These are phyloP conservation scores for Endoconidiophora laricicola DNA, from an alignment of 2,329 filamentous ascomycete species.

Conservation along the genomic window DNA sequence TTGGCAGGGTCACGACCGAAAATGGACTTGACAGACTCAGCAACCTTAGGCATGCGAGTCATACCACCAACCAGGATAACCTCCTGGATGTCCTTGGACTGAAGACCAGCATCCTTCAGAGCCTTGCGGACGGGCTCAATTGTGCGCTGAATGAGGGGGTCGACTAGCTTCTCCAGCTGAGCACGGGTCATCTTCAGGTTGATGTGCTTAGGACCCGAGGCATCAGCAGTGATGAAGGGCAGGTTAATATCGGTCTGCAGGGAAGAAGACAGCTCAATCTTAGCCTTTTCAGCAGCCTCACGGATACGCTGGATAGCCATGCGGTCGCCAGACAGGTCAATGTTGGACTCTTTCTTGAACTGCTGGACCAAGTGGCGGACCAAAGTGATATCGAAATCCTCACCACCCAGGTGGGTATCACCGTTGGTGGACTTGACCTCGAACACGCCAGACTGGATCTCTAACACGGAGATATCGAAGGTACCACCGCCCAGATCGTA, in stretches of 20 bases:
- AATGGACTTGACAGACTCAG: constrained; percentile 88
- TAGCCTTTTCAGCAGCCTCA: constrained; percentile 96
- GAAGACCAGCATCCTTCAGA: constrained; percentile 82
- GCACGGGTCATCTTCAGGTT: constrained; percentile 85
- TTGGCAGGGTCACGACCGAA: constrained; percentile 94
- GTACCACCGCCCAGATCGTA: constrained; percentile 98
- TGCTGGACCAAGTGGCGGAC: constrained; percentile 86
- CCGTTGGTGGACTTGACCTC: constrained; percentile 99
- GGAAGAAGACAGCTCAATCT: constrained; percentile 94
- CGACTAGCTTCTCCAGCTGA: constrained; percentile 85
- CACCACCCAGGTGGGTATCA: constrained; percentile 95
- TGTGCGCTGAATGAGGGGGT: constrained; percentile 71
- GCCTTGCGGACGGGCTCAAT: constrained; percentile 92
- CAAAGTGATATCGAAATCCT: constrained; percentile 91
- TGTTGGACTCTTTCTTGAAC: constrained; percentile 90
- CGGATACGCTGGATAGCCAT: constrained; percentile 99
- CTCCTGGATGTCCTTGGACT: constrained; percentile 89
- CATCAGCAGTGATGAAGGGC: constrained; percentile 93
- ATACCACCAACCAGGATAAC: constrained; percentile 97
- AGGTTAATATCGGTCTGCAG: constrained; percentile 96
- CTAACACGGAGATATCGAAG: constrained; percentile 95
- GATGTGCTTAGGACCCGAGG: constrained; percentile 94
- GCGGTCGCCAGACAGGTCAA: constrained; percentile 80
- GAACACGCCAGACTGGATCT: constrained; percentile 95
- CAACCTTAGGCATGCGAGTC: constrained; percentile 98